Conservation (phyloP, 2,329 filamentous ascomycete species). For the Colletotrichum scovillei region DNA sequence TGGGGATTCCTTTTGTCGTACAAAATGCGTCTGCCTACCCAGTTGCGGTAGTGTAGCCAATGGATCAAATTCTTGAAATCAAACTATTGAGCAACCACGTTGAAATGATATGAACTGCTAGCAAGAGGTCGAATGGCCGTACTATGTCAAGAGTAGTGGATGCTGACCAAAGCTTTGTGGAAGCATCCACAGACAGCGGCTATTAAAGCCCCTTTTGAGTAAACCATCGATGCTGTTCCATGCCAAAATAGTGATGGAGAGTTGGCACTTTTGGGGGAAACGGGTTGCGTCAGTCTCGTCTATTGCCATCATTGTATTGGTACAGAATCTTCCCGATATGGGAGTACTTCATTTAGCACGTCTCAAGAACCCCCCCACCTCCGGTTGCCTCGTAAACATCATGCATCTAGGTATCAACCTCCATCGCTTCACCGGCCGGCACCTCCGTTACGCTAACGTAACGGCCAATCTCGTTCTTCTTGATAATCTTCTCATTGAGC, state of each 20-base stretch:
- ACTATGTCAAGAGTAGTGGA: not conserved
- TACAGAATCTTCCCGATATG: constrained; percentile 30
- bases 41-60: not conserved
- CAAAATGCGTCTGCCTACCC: constrained; percentile 1
- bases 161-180: not conserved
- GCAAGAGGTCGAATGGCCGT: not conserved
- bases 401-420: constrained; percentile 69
- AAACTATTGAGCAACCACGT: not conserved
- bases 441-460: constrained; percentile 94
- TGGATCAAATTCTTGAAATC: not conserved
- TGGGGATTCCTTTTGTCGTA: constrained; percentile 24
- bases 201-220: too few relatives aligned
- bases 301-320: constrained; percentile 38
- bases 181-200: too few relatives aligned
- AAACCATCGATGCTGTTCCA: not conserved
- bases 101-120: not conserved
- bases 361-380: not conserved
- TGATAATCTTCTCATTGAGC: constrained; percentile 95
- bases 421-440: constrained; percentile 77
- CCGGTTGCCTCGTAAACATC: not conserved
- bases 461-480: constrained; percentile 91
- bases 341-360: constrained; percentile 25
- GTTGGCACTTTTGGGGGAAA: not conserved
- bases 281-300: constrained; percentile 25
- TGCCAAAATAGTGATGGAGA: not conserved